Conservation (phyloP, 441 rosid genomes). For the Adansonia gregorii region DNA sequence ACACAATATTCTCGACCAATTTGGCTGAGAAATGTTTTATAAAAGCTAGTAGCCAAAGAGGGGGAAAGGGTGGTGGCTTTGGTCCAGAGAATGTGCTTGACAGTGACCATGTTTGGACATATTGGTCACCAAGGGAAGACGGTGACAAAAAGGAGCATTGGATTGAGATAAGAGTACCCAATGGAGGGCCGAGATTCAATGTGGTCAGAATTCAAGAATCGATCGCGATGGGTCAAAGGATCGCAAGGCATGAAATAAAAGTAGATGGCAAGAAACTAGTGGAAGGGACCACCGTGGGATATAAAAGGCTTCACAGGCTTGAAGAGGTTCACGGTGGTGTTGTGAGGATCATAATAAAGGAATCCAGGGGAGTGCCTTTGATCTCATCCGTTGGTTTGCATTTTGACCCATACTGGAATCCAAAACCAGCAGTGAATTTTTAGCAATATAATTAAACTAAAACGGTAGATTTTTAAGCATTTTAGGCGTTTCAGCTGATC, state of each 20-base stretch:
- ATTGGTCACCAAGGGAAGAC: conserved; percentile 57
- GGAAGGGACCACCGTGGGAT: conserved; percentile 63
- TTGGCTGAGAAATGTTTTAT: conserved; percentile 49
- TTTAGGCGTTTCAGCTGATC: no score
- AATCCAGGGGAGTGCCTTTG: conserved; percentile 56
- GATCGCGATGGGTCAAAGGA: conserved; percentile 74
- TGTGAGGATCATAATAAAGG: conserved; percentile 49
- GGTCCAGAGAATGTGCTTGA: conserved; percentile 65
- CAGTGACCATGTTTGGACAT: conserved; percentile 62
- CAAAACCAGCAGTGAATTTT: not conserved
- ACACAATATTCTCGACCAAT: conserved; percentile 53
- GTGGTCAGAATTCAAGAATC: conserved; percentile 75
- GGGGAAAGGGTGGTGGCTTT: conserved; percentile 53
- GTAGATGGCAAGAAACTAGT: conserved; percentile 55
- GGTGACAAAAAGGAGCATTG: conserved; percentile 39
- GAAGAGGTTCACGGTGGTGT: conserved; percentile 34
- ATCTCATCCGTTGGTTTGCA: conserved; percentile 73
- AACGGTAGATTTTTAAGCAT: no score
- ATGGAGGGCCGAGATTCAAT: conserved; percentile 50
- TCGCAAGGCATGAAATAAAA: conserved; percentile 49
- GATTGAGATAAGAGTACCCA: conserved; percentile 46
- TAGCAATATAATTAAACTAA: not conserved
- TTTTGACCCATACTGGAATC: conserved; percentile 59
- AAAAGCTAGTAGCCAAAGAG: conserved; percentile 61
- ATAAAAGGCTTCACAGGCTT: conserved; percentile 65